Evolutionary conservation across 805 yeast species (phyloP), one percentile per base, ranked within the genome.

Genomic region (Candida maris): DNA sequence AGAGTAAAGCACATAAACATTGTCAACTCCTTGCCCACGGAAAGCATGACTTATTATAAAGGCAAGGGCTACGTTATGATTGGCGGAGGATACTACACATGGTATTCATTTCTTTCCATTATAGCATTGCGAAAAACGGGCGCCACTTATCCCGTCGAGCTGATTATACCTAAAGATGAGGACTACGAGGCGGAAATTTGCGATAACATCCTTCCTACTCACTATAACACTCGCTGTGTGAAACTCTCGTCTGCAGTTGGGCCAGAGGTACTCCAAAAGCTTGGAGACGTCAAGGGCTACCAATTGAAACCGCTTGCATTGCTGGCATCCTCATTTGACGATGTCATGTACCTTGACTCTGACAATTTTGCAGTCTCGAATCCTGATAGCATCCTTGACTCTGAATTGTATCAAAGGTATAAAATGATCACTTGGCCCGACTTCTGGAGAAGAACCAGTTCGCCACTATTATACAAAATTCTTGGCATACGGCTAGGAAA

Each of bases 371-470:
- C 73, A 2, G 64, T 70, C 20, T 51, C 55, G 27, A 64, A 67
- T 42, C 73, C 73, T 4, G 71, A 67, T 35, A 19, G 26, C 5
- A 37, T 64, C 6, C 57, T 64, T 19, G 38, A 42, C 1, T 51
- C 62, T 1, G 68, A 68, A 16, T 71, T 82, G 3, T 80, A 67
- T 53, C 40, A 48, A 19, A 54, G 61, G 10, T 57, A 62, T 25
- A 83, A 85, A 3, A 57, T 81, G 56, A 68, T 81, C 21, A 67
- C 79, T 2, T 81, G 88, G 88, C 89, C 88, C 1, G 88, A 81
- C 59, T 77, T 77, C 42, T 81, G 89, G 88, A 67, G 75, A 49
- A 67, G 89, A 41, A 74, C 83, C 4, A 75, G 85, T 0, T 68
- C 82, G 1, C 87, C 88, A 2, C 54, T 61, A 23, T 72, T 71